These are phyloP conservation scores for Teratosphaeria epicoccoides DNA, from an alignment of 2,329 filamentous ascomycete species.

Conservation along the genomic window DNA sequence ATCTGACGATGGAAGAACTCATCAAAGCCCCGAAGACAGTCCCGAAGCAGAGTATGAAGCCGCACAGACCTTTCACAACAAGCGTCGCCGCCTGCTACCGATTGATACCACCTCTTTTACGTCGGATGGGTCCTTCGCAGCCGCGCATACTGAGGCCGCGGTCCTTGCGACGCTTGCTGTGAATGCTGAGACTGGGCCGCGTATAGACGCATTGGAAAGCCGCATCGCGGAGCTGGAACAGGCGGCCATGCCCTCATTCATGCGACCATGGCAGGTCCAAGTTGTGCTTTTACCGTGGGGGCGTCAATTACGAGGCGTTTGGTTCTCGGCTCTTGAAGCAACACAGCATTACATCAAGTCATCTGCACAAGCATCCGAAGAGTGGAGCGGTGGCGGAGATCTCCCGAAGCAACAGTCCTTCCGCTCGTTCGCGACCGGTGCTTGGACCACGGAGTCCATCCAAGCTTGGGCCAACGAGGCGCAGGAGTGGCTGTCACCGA, in stretches of 20 bases:
- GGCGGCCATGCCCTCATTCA: constrained; percentile 47
- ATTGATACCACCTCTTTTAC: constrained; percentile 30
- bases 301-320: constrained; percentile 41
- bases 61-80: constrained; percentile 16
- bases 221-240: constrained; percentile 47
- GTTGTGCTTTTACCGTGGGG: constrained; percentile 66
- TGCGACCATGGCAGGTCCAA: constrained; percentile 62
- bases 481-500: constrained; percentile 54
- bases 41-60: constrained; percentile 20
- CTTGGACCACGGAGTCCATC: constrained; percentile 40
- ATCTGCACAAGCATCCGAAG: constrained; percentile 34
- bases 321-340: constrained; percentile 37
- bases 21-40: constrained; percentile 2
- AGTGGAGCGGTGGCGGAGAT: constrained; percentile 33
- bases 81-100: constrained; percentile 23
- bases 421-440: constrained; percentile 30
- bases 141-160: constrained; percentile 24
- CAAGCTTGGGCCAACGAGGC: constrained; percentile 36
- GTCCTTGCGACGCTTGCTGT: constrained; percentile 25
- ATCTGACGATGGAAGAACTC: constrained; percentile 16
- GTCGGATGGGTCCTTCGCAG: constrained; percentile 29
- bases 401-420: constrained; percentile 16
- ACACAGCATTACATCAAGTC: constrained; percentile 25
- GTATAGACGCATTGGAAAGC: constrained; percentile 39
- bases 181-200: constrained; percentile 30